phyloP scores from a whole-genome alignment of 116 monocot species.

The Papilionanthe hybrid region DNA sequence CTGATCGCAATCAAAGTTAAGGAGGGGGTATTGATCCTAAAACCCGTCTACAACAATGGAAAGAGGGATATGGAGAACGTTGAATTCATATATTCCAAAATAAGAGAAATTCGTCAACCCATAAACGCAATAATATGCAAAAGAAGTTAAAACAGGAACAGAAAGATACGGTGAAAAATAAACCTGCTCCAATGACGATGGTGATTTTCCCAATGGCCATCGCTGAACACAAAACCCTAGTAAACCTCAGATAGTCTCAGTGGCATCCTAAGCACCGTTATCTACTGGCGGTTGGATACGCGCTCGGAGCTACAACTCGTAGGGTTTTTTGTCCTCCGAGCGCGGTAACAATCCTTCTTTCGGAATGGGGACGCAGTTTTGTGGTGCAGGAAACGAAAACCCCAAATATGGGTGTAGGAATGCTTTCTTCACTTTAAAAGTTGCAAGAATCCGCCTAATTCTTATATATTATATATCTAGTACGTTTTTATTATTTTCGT shows the following conservation, averaged over 20 bases:
- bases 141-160: neutral
- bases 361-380: too few relatives aligned
- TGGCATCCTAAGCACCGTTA: neutral
- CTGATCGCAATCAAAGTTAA: neutral
- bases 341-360: too few relatives aligned
- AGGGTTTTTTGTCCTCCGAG: neutral
- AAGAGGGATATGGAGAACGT: neutral
- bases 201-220: slow-evolving; percentile 37
- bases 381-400: too few relatives aligned
- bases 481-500: too few relatives aligned
- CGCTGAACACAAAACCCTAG: slow-evolving; percentile 1
- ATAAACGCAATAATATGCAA: neutral
- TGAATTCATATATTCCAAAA: neutral
- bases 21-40: neutral
- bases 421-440: too few relatives aligned
- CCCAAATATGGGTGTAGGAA: too few relatives aligned
- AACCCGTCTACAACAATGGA: neutral
- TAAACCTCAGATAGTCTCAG: neutral
- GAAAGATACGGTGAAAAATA: neutral
- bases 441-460: too few relatives aligned
- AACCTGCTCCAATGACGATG: slow-evolving; percentile 53
- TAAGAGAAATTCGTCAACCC: neutral
- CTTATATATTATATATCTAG: too few relatives aligned
- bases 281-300: neutral
- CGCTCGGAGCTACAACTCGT: neutral